Conservation (phyloP, 768 basidiomycete species). For the Auricularia sp. region DNA sequence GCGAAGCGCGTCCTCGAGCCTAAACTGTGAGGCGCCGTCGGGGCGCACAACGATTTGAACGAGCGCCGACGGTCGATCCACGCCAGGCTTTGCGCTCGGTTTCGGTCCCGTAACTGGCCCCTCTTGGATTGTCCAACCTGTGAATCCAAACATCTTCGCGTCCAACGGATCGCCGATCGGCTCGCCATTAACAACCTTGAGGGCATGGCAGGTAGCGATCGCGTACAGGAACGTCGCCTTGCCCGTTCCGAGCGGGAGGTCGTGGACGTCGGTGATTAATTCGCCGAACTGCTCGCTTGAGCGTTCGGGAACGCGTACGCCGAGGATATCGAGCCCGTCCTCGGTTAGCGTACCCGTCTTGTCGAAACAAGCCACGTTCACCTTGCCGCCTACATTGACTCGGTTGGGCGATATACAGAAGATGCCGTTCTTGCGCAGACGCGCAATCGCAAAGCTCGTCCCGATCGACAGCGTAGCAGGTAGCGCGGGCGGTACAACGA, state of each 20-base stretch:
- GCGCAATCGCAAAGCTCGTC: slow-evolving; percentile 85
- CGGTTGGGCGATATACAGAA: slow-evolving; percentile 96
- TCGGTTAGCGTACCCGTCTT: slow-evolving; percentile 98
- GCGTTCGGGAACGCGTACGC: slow-evolving; percentile 79
- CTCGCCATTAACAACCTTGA: slow-evolving; percentile 81
- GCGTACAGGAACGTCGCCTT: slow-evolving; percentile 87
- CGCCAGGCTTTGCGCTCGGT: slow-evolving; percentile 43
- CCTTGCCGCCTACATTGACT: slow-evolving; percentile 90
- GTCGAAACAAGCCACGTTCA: slow-evolving; percentile 97
- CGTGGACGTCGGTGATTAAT: slow-evolving; percentile 75
- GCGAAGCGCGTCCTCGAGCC: slow-evolving; percentile 87
- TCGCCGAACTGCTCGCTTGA: slow-evolving; percentile 76
- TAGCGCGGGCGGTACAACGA: slow-evolving; percentile 94
- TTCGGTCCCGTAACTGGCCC: slow-evolving; percentile 66
- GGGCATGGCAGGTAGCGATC: slow-evolving; percentile 89
- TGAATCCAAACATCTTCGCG: slow-evolving; percentile 97
- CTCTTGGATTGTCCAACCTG: slow-evolving; percentile 92
- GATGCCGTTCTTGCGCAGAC: slow-evolving; percentile 78
- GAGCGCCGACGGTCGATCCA: slow-evolving; percentile 67
- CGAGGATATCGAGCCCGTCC: slow-evolving; percentile 94
- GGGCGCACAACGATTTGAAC: slow-evolving; percentile 96
- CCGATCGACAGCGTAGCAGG: slow-evolving; percentile 97
- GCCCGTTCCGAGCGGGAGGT: slow-evolving; percentile 61
- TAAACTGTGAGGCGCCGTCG: slow-evolving; percentile 84
- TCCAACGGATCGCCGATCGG: slow-evolving; percentile 94